These are phyloP conservation scores for Grifola frondosa DNA, from an alignment of 1,284 basidiomycete species.

Conservation along the genomic window DNA sequence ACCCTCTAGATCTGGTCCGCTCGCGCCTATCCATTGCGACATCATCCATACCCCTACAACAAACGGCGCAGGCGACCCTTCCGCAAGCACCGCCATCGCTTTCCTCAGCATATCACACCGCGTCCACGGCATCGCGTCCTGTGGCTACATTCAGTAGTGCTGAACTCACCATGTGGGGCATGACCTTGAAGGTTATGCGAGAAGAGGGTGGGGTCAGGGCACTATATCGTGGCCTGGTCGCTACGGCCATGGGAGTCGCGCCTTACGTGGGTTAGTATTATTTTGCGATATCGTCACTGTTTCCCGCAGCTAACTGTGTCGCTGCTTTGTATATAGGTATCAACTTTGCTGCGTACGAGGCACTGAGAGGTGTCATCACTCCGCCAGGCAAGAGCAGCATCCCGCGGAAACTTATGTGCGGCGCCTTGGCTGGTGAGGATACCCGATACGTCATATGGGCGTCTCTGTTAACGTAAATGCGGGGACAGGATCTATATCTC, in stretches of 20 bases:
- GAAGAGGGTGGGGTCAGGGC: constrained; percentile 90
- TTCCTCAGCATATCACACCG: constrained; percentile 56
- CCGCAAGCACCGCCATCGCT: constrained; percentile 35
- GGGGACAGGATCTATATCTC: constrained; percentile 72
- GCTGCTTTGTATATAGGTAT: constrained; percentile 53
- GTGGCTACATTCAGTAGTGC: constrained; percentile 40
- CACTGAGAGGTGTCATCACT: constrained; percentile 68
- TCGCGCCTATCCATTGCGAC: constrained; percentile 93
- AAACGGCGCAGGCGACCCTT: constrained; percentile 21
- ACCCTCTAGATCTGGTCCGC: constrained; percentile 90
- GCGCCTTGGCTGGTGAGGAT: constrained; percentile 68
- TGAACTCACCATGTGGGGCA: constrained; percentile 81
- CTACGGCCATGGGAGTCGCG: constrained; percentile 90
- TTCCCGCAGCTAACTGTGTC: neutral
- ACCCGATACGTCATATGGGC: constrained; percentile 2
- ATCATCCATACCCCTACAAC: constrained; percentile 56
- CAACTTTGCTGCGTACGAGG: constrained; percentile 82
- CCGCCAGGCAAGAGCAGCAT: constrained; percentile 72
- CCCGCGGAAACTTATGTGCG: constrained; percentile 67
- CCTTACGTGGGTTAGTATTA: constrained; percentile 69
- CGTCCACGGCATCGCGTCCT: constrained; percentile 33
- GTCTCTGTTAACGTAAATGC: constrained; percentile 1
- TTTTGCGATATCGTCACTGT: too few relatives aligned
- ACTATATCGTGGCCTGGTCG: constrained; percentile 84
- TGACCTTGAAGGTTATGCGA: constrained; percentile 86